Base-by-base conservation (phyloP, 1,284 basidiomycete genomes). In the Tilletia caries region DNA sequence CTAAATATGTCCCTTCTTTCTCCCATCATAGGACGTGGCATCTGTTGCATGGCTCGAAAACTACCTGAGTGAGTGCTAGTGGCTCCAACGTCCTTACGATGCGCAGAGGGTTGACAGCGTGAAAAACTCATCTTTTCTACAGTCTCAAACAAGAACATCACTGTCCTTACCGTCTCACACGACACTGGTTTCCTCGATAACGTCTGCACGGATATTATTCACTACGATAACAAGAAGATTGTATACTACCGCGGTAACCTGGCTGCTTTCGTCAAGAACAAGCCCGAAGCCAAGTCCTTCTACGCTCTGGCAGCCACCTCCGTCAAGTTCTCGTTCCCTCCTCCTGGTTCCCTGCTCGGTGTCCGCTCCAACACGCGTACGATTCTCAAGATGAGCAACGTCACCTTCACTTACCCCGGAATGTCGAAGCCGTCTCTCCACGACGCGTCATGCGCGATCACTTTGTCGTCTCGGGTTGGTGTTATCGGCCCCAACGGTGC, bases 151-250 rank as follows among this genome's bases (percentile, higher is more conserved):
- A 70, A 71, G 67, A 73, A 83, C 71, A 80, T 82, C 74, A 98
- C 95, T 67, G 95, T 92, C 84, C 86, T 98, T 77, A 94, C 97
- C 80, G 88, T 98, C 84, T 96, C 93, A 86, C 95, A 98, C 87
- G 95, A 98, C 86, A 96, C 94, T 77, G 91, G 93, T 81, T 98
- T 98, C 87, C 87, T 98, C 77, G 95, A 98, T 86, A 91, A 92
- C 84, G 89, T 98, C 71, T 97, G 95, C 75, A 95, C 95, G 75
- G 95, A 98, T 85, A 95, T 98, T 81, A 92, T 98, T 76, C 95
- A 98, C 86, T 98, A 98, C 86, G 94, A 98, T 86, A 86, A 86
- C 77, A 98, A 98, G 87, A 96, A 95, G 87, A 89, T 98, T 76
- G 92, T 90, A 67, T 97, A 95, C 86, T 98, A 98, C 85, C 90